A percentile compares a stretch with the other conserved stretches of the same genome.
Evolutionary conservation across 2,329 filamentous ascomycete species (phyloP).

Genomic region (Zelopaecilomyces penicillatus): DNA sequence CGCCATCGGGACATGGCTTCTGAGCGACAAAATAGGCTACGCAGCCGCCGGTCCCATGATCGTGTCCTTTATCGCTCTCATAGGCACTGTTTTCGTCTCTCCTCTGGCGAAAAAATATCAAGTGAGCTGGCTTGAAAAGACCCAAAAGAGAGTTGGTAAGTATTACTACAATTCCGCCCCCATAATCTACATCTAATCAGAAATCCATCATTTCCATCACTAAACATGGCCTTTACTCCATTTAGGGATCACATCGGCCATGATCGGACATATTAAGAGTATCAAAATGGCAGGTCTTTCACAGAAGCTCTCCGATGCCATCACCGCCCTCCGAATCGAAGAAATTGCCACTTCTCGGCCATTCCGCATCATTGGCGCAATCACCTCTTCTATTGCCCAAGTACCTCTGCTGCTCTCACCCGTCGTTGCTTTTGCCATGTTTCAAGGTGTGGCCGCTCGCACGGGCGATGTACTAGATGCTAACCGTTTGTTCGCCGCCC

Average conservation of each 20-base stretch:
- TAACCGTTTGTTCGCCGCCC: conserved; percentile 31
- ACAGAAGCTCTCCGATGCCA: conserved; percentile 19
- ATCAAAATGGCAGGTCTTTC: conserved; percentile 33
- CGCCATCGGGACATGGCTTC: conserved; percentile 23
- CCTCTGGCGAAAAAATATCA: conserved; percentile 22
- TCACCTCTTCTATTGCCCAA: conserved; percentile 27
- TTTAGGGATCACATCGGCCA: conserved; percentile 20
- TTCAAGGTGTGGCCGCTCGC: conserved; percentile 19
- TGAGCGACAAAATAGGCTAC: conserved; percentile 25
- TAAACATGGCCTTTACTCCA: background rate
- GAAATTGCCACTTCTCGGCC: conserved; percentile 28
- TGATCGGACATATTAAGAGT: conserved; percentile 33
- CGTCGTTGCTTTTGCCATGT: conserved; percentile 30
- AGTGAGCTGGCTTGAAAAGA: conserved; percentile 17
- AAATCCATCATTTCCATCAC: too few relatives aligned
- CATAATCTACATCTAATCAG: background rate
- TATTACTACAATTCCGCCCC: background rate
- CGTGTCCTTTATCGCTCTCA: conserved; percentile 19
- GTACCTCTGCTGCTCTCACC: conserved; percentile 27
- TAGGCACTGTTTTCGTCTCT: conserved; percentile 17
- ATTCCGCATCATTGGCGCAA: conserved; percentile 25
- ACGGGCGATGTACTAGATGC: conserved; percentile 23
- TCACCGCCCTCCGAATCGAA: conserved; percentile 23
- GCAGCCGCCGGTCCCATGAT: conserved; percentile 25
- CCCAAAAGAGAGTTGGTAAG: conserved; percentile 21